phyloP scores from a whole-genome alignment of 495 filamentous ascomycete species.

The Hypoxylon rickii region DNA sequence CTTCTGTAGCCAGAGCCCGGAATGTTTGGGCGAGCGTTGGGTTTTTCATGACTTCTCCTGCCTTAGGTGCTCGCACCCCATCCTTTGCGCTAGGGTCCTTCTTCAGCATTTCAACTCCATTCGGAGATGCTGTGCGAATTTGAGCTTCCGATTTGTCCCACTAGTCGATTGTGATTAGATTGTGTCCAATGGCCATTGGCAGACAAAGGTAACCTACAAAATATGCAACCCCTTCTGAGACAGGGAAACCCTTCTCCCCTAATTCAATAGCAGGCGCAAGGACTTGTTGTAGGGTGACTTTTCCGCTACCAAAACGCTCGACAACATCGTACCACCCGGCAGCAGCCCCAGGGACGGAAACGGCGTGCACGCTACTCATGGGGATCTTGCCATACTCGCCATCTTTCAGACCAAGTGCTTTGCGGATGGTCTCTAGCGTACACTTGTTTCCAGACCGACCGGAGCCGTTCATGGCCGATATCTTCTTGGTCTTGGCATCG shows the following conservation, averaged over 20 bases:
- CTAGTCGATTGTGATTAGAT: slow-evolving; percentile 6
- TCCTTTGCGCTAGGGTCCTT: slow-evolving; percentile 64
- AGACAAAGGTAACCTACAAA: slow-evolving; percentile 76
- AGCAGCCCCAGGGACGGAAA: slow-evolving; percentile 86
- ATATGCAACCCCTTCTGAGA: slow-evolving; percentile 74
- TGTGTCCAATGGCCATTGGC: too few species aligned
- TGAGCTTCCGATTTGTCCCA: slow-evolving; percentile 35
- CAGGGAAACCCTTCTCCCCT: slow-evolving; percentile 87
- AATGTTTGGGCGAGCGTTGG: slow-evolving; percentile 82
- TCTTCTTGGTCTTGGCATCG: slow-evolving; percentile 76
- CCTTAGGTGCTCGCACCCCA: slow-evolving; percentile 67
- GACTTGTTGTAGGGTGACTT: slow-evolving; percentile 75
- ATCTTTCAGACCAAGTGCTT: slow-evolving; percentile 68
- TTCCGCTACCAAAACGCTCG: slow-evolving; percentile 90
- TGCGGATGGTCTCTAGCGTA: slow-evolving; percentile 70
- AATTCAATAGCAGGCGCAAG: slow-evolving; percentile 83
- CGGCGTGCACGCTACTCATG: slow-evolving; percentile 74
- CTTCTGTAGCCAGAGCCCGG: slow-evolving; percentile 74
- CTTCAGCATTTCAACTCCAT: slow-evolving; percentile 84
- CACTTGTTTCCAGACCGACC: slow-evolving; percentile 74
- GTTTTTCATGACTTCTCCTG: slow-evolving; percentile 92
- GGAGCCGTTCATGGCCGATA: slow-evolving; percentile 88
- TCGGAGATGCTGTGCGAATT: slow-evolving; percentile 76
- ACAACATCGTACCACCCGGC: slow-evolving; percentile 94
- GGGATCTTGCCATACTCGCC: slow-evolving; percentile 69